Conservation (phyloP, 192 early-diverging fungal genomes). For the Thamnidium elegans region DNA sequence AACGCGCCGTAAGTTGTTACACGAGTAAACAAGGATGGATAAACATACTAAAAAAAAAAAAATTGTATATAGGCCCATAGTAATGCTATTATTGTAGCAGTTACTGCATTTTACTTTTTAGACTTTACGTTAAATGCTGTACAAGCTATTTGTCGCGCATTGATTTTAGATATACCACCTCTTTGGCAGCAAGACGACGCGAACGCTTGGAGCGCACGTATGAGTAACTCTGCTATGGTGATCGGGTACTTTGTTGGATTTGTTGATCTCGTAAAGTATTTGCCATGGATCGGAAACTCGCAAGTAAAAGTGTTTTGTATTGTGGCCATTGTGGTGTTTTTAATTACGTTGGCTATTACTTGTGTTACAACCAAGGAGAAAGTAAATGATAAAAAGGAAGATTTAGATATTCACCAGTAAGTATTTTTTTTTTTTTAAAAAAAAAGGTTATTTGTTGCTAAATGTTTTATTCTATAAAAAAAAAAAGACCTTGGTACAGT, state of each 20-base stretch:
- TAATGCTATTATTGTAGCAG: conserved; percentile 65
- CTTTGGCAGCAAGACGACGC: conserved; percentile 75
- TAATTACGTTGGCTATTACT: conserved; percentile 53
- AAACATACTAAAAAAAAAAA: background rate
- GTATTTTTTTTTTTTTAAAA: conserved; percentile 14
- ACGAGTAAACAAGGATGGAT: background rate
- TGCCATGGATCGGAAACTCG: conserved; percentile 66
- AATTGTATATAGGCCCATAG: conserved; percentile 5
- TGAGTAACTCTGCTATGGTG: conserved; percentile 81
- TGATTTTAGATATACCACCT: conserved; percentile 84
- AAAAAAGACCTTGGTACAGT: conserved; percentile 39
- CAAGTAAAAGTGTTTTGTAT: conserved; percentile 83
- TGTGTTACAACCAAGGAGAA: conserved; percentile 63
- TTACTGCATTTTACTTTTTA: conserved; percentile 81
- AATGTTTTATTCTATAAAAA: background rate
- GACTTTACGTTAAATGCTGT: conserved; percentile 94
- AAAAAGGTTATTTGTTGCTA: background rate
- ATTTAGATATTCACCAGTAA: conserved; percentile 32
- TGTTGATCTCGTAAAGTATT: conserved; percentile 65
- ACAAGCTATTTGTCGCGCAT: conserved; percentile 76
- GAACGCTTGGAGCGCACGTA: conserved; percentile 83
- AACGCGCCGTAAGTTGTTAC: conserved; percentile 2
- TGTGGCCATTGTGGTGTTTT: conserved; percentile 66
- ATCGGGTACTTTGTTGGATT: conserved; percentile 85
- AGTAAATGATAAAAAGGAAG: conserved; percentile 27